These are phyloP conservation scores for Coleophoma crateriformis DNA, from an alignment of 2,329 filamentous ascomycete species.

Conservation along the genomic window DNA sequence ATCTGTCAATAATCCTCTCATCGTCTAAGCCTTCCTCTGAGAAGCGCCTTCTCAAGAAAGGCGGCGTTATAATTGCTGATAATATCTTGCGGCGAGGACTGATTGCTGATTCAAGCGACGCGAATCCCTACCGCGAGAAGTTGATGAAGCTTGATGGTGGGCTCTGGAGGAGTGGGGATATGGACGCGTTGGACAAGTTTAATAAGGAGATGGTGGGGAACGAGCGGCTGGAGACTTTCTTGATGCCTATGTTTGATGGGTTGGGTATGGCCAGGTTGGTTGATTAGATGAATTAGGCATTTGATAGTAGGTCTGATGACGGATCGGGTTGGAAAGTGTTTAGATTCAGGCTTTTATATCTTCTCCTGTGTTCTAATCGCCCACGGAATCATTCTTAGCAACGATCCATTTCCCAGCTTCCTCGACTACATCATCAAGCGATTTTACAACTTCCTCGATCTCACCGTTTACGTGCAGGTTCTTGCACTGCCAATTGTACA, in stretches of 20 bases:
- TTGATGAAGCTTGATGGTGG: not conserved
- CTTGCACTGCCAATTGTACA: conserved; percentile 15
- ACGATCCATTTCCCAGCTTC: conserved; percentile 12
- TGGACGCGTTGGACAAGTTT: conserved; percentile 25
- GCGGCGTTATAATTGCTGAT: conserved; percentile 46
- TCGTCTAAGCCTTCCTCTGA: conserved; percentile 29
- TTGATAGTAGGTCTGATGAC: not conserved
- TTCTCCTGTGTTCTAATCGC: not conserved
- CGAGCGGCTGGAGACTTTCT: conserved; percentile 28
- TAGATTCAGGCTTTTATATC: no score
- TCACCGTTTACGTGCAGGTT: conserved; percentile 8
- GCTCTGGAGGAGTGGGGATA: conserved; percentile 5
- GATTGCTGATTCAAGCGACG: conserved; percentile 33
- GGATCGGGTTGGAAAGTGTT: not conserved
- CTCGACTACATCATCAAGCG: conserved; percentile 16
- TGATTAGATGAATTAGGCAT: conserved; percentile 6
- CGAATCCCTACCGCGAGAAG: conserved; percentile 14
- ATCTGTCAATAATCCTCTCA: conserved; percentile 39
- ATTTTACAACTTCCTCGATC: conserved; percentile 7
- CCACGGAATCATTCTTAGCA: not conserved
- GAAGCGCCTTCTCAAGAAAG: not conserved
- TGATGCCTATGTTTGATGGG: conserved; percentile 35
- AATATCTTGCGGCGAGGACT: conserved; percentile 45
- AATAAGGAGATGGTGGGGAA: conserved; percentile 27
- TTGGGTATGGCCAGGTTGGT: conserved; percentile 25